phyloP scores from a whole-genome alignment of 169 alveolate species.

The Cryptosporidium sp. region DNA sequence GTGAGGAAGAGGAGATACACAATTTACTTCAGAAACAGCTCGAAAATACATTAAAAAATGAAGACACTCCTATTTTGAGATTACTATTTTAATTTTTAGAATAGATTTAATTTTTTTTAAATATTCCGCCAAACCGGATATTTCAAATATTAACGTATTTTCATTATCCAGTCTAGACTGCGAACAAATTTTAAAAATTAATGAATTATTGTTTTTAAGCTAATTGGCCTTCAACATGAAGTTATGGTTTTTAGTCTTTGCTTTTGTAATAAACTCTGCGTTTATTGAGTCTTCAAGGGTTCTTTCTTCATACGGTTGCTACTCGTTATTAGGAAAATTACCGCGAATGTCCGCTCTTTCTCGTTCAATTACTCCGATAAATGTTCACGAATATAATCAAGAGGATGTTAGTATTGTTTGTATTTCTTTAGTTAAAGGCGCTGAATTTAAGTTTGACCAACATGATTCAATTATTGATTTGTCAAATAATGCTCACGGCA shows the following conservation, averaged over 20 bases:
- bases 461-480: slow-evolving; percentile 14
- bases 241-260: not conserved
- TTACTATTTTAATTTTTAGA: slow-evolving; percentile 13
- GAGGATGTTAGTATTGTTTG: slow-evolving; percentile 44
- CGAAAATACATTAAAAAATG: slow-evolving; percentile 22
- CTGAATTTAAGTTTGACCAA: slow-evolving; percentile 2
- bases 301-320: slow-evolving; percentile 64
- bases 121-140: slow-evolving; percentile 39
- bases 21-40: slow-evolving; percentile 24
- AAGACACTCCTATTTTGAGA: slow-evolving; percentile 10
- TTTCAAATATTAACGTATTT: slow-evolving; percentile 4
- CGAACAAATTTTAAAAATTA: not conserved
- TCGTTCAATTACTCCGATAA: slow-evolving; percentile 45
- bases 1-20: slow-evolving; percentile 26
- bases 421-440: slow-evolving; percentile 57
- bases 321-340: slow-evolving; percentile 9
- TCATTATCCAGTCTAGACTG: slow-evolving; percentile 11
- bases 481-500: slow-evolving; percentile 13
- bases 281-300: slow-evolving; percentile 9
- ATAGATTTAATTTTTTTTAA: slow-evolving; percentile 1
- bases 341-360: slow-evolving; percentile 5
- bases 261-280: not conserved
- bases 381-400: not conserved
- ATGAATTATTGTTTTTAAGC: not conserved
- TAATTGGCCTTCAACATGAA: slow-evolving; percentile 11